A percentile compares a stretch with the other conserved stretches of the same genome.
phyloP scores from a whole-genome alignment of 345 rosid genomes.

The Psidium friedrichsthalianum region DNA sequence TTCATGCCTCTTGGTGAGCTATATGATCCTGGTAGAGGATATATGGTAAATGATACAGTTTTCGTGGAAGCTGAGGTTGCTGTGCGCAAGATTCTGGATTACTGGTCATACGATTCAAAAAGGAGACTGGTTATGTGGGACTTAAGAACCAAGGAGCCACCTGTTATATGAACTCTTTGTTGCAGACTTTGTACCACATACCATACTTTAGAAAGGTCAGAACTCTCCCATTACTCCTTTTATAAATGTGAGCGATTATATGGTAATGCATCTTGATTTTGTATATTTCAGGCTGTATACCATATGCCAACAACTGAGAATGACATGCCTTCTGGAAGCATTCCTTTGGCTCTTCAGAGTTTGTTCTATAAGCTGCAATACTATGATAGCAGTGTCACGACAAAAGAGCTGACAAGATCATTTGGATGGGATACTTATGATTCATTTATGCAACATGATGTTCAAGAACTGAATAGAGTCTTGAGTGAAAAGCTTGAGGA shows the following conservation, averaged over 20 bases:
- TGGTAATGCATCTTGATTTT: background rate
- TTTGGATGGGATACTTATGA: constrained; percentile 99
- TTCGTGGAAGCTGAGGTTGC: constrained; percentile 90
- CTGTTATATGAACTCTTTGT: constrained; percentile 95
- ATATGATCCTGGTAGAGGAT: constrained; percentile 78
- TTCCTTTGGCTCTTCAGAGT: constrained; percentile 94
- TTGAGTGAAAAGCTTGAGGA: constrained; percentile 91
- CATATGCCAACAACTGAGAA: constrained; percentile 99
- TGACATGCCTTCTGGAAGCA: constrained; percentile 90
- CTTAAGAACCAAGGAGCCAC: constrained; percentile 99
- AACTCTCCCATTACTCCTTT: constrained; percentile 1
- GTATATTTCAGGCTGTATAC: constrained; percentile 71
- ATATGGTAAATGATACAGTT: constrained; percentile 61
- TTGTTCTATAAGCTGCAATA: constrained; percentile 95
- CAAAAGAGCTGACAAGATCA: constrained; percentile 88
- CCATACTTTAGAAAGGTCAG: constrained; percentile 92
- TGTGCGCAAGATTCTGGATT: constrained; percentile 76
- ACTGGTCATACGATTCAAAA: constrained; percentile 94
- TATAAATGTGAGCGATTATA: background rate
- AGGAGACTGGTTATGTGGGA: constrained; percentile 98
- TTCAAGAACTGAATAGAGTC: constrained; percentile 95
- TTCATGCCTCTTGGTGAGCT: constrained; percentile 92
- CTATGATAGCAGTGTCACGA: constrained; percentile 85
- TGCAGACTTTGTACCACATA: constrained; percentile 80
- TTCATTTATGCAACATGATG: constrained; percentile 99